phyloP scores from a whole-genome alignment of 2,329 filamentous ascomycete species.

The Penicillium corylophilum region DNA sequence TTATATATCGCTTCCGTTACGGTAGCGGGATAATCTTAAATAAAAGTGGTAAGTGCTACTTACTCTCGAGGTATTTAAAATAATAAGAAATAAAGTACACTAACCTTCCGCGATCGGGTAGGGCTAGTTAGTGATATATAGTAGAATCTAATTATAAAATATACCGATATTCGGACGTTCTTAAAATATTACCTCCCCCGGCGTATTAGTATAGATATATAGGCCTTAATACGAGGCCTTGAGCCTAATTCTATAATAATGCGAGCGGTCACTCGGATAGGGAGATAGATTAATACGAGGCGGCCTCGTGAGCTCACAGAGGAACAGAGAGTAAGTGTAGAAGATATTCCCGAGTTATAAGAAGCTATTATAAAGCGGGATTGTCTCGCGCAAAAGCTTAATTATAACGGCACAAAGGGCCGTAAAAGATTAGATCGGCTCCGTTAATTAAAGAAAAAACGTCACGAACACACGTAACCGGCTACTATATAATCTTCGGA shows the following conservation, averaged over 20 bases:
- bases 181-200: too few species aligned
- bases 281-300: background rate
- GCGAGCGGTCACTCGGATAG: background rate
- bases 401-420: background rate
- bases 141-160: too few species aligned
- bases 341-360: background rate
- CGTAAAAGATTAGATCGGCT: background rate
- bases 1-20: background rate
- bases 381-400: background rate
- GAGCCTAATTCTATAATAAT: constrained; percentile 2
- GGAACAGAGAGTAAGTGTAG: background rate
- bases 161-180: too few species aligned
- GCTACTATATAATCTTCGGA: constrained; percentile 3
- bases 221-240: background rate
- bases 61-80: too few species aligned
- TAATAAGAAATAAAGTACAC: too few species aligned
- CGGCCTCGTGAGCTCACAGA: constrained; percentile 2
- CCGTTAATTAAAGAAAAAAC: constrained; percentile 2
- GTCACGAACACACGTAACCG: background rate
- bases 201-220: background rate
- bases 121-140: too few species aligned
- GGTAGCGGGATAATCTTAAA: background rate
- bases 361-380: constrained; percentile 2
- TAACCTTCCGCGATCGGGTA: too few species aligned
- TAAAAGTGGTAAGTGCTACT: constrained; percentile 2